Base-by-base conservation (phyloP, 768 basidiomycete species). In the Hygrophorus pudorinus region DNA sequence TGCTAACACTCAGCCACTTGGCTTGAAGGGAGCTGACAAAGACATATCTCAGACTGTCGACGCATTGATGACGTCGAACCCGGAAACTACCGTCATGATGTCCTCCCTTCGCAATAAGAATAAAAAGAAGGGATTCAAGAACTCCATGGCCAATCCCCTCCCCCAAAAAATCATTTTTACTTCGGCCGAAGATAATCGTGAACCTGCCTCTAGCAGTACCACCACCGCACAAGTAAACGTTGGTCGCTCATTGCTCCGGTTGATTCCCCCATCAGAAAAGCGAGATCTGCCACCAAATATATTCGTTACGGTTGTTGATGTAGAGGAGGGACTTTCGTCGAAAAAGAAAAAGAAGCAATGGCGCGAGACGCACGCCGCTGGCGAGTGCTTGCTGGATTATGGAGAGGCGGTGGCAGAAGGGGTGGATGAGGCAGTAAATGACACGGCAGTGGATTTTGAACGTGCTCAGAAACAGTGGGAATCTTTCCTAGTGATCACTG, bases 291-390 rank as follows among this genome's bases (percentile, higher is more conserved):
- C 84, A 0, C 53, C 64, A 3, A 78, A 81, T 41, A 56, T 86
- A 53, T 76, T 86, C 48, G 79, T 86, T 28, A 85, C 83, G 2
- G 79, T 76, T 50, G 66, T 85, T 2, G 80, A 86, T 48, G 79
- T 85, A 61, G 57, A 45, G 20, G 39, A 34, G 21, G 42, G 42
- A 41, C 43, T 32, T 13, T 8, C 47, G 44, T 42, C 48, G 14
- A 49, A n/a, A n/a, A n/a, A 53, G 30, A 65, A 63, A 46, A 60
- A 61, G 45, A 70, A 65, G 50, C 68, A 63, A 47, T 57, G 57
- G 38, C 56, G 59, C 45, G 59, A 54, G 36, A 52, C 52, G 29
- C 29, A 34, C 35, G 42, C 7, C 6, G 14, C 14, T 16, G 40
- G 10, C 28, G 24, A 14, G 10, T 14, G 35, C 37, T 13, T 21